Evolutionary conservation across 2,329 filamentous ascomycete species (phyloP), one percentile per base, ranked within the genome.

Genomic region (Aureobasidium vineae): DNA sequence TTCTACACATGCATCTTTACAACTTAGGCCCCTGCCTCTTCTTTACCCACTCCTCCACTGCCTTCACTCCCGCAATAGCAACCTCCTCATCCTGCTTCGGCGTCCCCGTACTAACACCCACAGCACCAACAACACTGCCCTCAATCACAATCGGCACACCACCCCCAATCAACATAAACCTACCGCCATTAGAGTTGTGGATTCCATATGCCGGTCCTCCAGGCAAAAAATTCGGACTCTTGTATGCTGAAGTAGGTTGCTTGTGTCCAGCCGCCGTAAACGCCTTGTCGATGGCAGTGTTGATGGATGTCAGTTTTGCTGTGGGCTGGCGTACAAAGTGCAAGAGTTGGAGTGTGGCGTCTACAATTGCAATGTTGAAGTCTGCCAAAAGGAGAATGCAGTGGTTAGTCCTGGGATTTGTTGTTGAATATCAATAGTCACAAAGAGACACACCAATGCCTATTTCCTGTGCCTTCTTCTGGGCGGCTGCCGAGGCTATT

Each of bases 251-350:
- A 0, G 83, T 85, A 0, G 83, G 82, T 5, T 78, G 75, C 23
- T 79, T 76, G 73, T 85, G 84, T 19, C 84, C 84, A 1, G 83
- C 82, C 3, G 84, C 84, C 2, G 84, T 86, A 72, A 84, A 85
- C 19, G 84, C 83, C 69, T 85, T 84, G 57, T 88, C 86, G 16
- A 90, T 88, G 0, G 86, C 83, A 72, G 89, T 83, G 74, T 85
- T 84, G 69, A 88, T 83, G 4, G 84, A 79, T n/a, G 80, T 82
- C 16, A 82, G 70, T 69, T 82, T 83, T 23, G 80, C 80, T 67
- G 74, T 76, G 69, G 81, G 79, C 79, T 82, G 82, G 70, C 81
- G 79, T 21, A 73, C 73, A 72, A 83, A 83, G 69, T 78, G 77
- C 40, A 82, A 74, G 49, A 83, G 78, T 66, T 82, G 79, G 43